A percentile compares a stretch with the other conserved stretches of the same genome.
Evolutionary conservation across 2,329 filamentous ascomycete species (phyloP).

Genomic region (Diaporthe batatas): DNA sequence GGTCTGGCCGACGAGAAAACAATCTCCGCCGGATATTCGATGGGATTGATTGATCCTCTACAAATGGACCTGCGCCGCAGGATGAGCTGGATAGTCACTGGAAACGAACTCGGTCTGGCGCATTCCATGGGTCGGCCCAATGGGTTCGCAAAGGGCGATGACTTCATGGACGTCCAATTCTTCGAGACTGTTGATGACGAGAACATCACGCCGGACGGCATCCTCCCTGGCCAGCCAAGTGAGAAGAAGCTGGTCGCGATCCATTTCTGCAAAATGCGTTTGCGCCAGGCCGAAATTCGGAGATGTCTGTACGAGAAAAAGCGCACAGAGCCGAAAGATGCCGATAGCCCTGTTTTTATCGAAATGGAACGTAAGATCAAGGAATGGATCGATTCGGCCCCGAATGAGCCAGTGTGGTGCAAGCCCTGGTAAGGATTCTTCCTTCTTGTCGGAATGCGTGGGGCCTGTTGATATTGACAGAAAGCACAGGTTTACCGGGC

Average conservation of each 20-base stretch:
- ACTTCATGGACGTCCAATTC: slow-evolving; percentile 87
- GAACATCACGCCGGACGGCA: slow-evolving; percentile 83
- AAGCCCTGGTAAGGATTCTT: slow-evolving; percentile 76
- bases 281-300: slow-evolving; percentile 89
- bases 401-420: slow-evolving; percentile 78
- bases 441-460: slow-evolving; percentile 35
- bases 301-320: slow-evolving; percentile 89
- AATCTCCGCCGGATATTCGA: slow-evolving; percentile 73
- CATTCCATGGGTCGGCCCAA: slow-evolving; percentile 90
- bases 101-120: slow-evolving; percentile 90
- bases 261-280: slow-evolving; percentile 92
- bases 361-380: slow-evolving; percentile 84
- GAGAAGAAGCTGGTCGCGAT: slow-evolving; percentile 90
- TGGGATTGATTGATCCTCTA: slow-evolving; percentile 74
- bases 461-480: slow-evolving; percentile 41
- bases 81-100: slow-evolving; percentile 87
- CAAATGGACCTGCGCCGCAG: slow-evolving; percentile 91
- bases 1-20: slow-evolving; percentile 91
- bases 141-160: slow-evolving; percentile 84
- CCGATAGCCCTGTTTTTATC: slow-evolving; percentile 88
- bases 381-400: slow-evolving; percentile 82
- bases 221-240: slow-evolving; percentile 78
- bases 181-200: slow-evolving; percentile 86
- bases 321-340: slow-evolving; percentile 79
- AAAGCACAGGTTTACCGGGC: slow-evolving; percentile 69